Base-by-base conservation (phyloP, 768 basidiomycete species). In the Lactarius sanguifluus region DNA sequence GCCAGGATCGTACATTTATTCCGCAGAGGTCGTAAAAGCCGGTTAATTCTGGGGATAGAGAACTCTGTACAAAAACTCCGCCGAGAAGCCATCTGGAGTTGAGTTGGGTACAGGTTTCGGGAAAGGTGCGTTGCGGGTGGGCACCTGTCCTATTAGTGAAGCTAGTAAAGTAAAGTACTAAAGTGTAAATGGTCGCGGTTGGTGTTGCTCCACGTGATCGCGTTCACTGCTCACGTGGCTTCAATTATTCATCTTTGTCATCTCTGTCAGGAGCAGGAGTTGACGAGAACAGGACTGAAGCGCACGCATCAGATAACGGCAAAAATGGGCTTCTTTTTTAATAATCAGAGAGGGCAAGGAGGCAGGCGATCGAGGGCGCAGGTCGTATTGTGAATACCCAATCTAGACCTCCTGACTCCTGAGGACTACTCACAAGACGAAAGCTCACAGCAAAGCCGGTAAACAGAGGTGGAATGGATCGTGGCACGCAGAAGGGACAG, bases 21-120 rank as follows among this genome's bases (percentile, higher is more conserved):
- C 57, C 80, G 79, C 40, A 85, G 77, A 25, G 83, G 81, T 38
- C 83, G 76, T 25, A 84, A 74, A 13, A 83, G 74, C 54, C 83
- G 80, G 62, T 78, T 78, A 66, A 82, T 77, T 28, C 79, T 76
- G 28, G 80, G 75, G 8, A 77, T 76, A 1, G 80, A 77, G 54
- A 82, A 74, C 25, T 75, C 55, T 57, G 63, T 50, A 38, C 34
- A 30, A 20, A 12, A 41, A 50, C 15, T 32, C 13, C 56, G 34
- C 60, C 28, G 56, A 41, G 23, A 20, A 23, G 45, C n/a, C 65
- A 66, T 66, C 16, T 16, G 23, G n/a, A 47, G 18, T 20, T 38
- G n/a, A 47, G 13, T 20, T 38, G 23, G 6, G 7, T 34, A 18
- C 18, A 2, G 50, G 12, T n/a, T 34, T 13, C 36, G 36, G 12